Evolutionary conservation across 768 basidiomycete species (phyloP), one percentile per base, ranked within the genome.

Genomic region (Rhizopogon vesiculosus): DNA sequence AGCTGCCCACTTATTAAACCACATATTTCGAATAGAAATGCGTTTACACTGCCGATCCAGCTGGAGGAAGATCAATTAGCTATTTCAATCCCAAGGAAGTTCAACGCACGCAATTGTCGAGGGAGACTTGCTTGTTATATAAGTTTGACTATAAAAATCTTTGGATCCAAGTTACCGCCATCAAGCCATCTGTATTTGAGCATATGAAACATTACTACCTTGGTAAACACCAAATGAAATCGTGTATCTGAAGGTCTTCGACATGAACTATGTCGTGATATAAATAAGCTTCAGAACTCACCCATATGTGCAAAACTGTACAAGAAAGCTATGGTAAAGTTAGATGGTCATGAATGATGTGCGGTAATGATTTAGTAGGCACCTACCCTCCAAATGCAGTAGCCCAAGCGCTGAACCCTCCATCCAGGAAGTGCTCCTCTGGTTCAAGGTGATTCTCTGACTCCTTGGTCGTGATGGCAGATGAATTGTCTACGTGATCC

Each of bases 41-140:
- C 65, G 51, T 84, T 79, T 8, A 73, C 66, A 33, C 80, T 78
- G 9, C 82, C 83, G 31, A 84, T 74, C 72, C 71, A 76, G 35
- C 71, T 74, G 45, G 41, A 51, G 31, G 40, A 15, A 10, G 15
- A 29, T 28, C 54, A 59, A 29, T 5, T 25, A n/a, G 13, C 13
- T 9, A 56, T 28, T n/a, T 29, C 7, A 29, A 55, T 28, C 25
- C 9, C 13, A 31, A 40, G 51, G 44, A 19, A 6, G 43, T 25
- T n/a, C 8, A 5, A 53, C 75, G 57, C 51, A 74, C 76, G 75
- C 67, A n/a, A 77, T 73, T 22, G 69, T 61, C 22, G 75, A 77
- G 7, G 74, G 35, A 0, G 74, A 67, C 51, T 71, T 50, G 38
- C 69, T 68, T 25, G 70, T 68, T 42, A 78, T 64, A 56, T 73